These are phyloP conservation scores for Nigrograna mackinnonii DNA, from an alignment of 2,329 filamentous ascomycete genomes.

Conservation along the genomic window DNA sequence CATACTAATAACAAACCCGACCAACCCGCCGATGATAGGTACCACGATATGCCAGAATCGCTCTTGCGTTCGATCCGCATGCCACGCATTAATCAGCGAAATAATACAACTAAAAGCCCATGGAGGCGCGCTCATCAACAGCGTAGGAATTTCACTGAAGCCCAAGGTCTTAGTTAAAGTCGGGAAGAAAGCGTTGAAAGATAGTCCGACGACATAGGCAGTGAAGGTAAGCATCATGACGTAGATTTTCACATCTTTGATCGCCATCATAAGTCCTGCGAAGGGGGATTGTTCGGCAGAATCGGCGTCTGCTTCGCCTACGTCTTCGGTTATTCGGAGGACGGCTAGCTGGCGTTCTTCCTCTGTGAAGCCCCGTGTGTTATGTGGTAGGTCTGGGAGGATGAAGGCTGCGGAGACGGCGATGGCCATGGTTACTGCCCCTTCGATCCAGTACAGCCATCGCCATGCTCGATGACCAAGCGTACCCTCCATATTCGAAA, in stretches of 20 bases:
- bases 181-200: constrained; percentile 41
- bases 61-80: constrained; percentile 54
- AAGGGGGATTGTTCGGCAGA: constrained; percentile 52
- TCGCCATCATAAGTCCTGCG: constrained; percentile 60
- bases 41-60: constrained; percentile 57
- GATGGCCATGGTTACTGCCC: constrained; percentile 35
- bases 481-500: constrained; percentile 39
- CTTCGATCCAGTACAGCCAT: constrained; percentile 47
- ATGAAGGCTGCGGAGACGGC: constrained; percentile 34
- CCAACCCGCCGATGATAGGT: constrained; percentile 46
- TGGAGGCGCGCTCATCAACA: constrained; percentile 51
- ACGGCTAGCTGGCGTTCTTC: constrained; percentile 50
- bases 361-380: constrained; percentile 49
- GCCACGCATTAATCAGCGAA: constrained; percentile 55
- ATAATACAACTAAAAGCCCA: constrained; percentile 52
- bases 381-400: constrained; percentile 39
- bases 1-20: constrained; percentile 48
- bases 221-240: constrained; percentile 66
- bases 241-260: constrained; percentile 66
- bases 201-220: constrained; percentile 60
- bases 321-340: constrained; percentile 51
- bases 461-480: constrained; percentile 43
- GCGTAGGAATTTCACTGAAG: constrained; percentile 41
- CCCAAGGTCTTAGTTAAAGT: constrained; percentile 43
- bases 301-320: constrained; percentile 50